Conservation (phyloP, 2,329 filamentous ascomycete species). For the Pseudocercospora cruenta region DNA sequence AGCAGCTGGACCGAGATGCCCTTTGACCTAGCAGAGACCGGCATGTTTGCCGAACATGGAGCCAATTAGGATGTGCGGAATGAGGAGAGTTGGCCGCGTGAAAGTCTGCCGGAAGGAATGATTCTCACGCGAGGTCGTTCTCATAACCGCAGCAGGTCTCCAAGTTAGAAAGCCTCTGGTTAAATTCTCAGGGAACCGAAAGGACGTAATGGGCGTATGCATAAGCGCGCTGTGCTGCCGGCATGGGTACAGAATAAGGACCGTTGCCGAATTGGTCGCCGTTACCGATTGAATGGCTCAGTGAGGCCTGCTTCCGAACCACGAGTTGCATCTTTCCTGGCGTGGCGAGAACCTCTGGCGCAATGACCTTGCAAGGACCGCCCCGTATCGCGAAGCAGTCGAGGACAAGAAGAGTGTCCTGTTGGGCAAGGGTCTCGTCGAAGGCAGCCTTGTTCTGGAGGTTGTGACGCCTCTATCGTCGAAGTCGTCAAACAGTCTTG, state of each 20-base stretch:
- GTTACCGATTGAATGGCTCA: background rate
- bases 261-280: too few species aligned
- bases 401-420: conserved; percentile 10
- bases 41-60: background rate
- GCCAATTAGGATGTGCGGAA: too few species aligned
- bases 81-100: background rate
- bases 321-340: too few species aligned
- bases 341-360: conserved; percentile 59
- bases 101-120: background rate
- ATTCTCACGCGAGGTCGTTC: background rate
- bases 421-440: conserved; percentile 52
- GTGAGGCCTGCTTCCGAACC: too few species aligned
- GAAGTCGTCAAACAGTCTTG: background rate
- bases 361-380: conserved; percentile 90
- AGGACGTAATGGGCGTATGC: background rate
- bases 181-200: background rate
- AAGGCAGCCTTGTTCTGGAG: conserved; percentile 63
- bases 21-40: background rate
- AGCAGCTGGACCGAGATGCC: background rate
- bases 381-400: conserved; percentile 92
- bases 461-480: conserved; percentile 54
- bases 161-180: background rate
- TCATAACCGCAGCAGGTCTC: background rate
- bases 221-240: background rate
- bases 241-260: too few species aligned